phyloP scores from a whole-genome alignment of 495 filamentous ascomycete genomes.

The Thermothielavioides terrestris region DNA sequence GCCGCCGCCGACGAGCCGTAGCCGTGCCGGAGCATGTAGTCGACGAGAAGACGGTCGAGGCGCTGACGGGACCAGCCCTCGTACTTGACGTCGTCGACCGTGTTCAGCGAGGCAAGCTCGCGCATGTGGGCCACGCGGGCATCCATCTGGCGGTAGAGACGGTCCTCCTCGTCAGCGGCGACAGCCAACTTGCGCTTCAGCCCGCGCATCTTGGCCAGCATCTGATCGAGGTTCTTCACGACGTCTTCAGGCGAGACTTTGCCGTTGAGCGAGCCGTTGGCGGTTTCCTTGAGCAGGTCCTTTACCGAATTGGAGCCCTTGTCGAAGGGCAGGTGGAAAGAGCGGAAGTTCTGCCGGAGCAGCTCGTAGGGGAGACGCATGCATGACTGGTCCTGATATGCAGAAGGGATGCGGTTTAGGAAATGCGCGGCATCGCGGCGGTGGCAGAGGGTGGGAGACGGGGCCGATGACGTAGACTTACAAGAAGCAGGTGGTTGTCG shows the following conservation, averaged over 20 bases:
- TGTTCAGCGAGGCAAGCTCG: conserved; percentile 69
- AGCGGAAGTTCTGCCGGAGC: conserved; percentile 85
- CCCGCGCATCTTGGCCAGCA: conserved; percentile 74
- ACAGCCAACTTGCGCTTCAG: conserved; percentile 78
- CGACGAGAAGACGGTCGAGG: conserved; percentile 76
- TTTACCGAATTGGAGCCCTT: conserved; percentile 64
- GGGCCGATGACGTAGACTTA: conserved; percentile 19
- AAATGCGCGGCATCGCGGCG: neutral
- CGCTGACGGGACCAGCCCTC: conserved; percentile 78
- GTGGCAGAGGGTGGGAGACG: neutral
- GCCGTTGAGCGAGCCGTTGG: conserved; percentile 55
- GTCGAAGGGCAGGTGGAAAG: conserved; percentile 73
- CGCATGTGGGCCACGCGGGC: conserved; percentile 73
- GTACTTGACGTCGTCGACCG: conserved; percentile 85
- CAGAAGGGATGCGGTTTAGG: neutral
- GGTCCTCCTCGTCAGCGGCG: conserved; percentile 68
- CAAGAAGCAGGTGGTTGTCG: conserved; percentile 41
- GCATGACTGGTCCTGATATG: conserved; percentile 95
- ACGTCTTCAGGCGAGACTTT: conserved; percentile 56
- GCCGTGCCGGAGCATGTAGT: conserved; percentile 79
- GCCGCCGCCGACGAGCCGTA: conserved; percentile 68
- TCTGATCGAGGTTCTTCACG: conserved; percentile 66
- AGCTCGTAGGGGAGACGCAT: conserved; percentile 87
- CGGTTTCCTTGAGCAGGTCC: conserved; percentile 57
- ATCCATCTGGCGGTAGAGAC: conserved; percentile 60